Evolutionary conservation across 2,329 filamentous ascomycete genomes (phyloP).

Genomic region (Metarhizium anisopliae): DNA sequence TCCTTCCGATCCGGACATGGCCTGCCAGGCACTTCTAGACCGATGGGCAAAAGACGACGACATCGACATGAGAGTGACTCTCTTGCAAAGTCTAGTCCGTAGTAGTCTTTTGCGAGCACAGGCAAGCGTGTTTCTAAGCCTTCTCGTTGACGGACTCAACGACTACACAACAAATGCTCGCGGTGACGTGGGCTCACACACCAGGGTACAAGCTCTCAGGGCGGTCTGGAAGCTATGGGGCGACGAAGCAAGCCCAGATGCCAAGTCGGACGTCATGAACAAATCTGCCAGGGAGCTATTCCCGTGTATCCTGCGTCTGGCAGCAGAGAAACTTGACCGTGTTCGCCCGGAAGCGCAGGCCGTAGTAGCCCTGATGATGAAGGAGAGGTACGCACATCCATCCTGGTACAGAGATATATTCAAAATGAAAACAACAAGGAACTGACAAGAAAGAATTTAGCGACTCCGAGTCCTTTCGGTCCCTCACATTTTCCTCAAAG

Average conservation of each 20-base stretch:
- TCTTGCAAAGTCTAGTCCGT: constrained; percentile 44
- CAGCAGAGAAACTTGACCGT: constrained; percentile 83
- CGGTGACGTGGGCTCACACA: constrained; percentile 83
- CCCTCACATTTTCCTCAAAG: constrained; percentile 46
- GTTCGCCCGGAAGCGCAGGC: constrained; percentile 61
- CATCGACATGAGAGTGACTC: constrained; percentile 44
- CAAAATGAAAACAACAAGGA: background rate
- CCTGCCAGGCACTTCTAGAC: constrained; percentile 35
- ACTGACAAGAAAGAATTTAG: constrained; percentile 17
- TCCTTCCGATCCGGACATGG: constrained; percentile 18
- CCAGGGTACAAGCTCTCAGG: constrained; percentile 70
- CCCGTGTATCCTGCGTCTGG: constrained; percentile 53
- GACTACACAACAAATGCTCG: constrained; percentile 87
- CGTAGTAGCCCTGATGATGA: constrained; percentile 37
- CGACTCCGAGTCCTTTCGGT: constrained; percentile 23
- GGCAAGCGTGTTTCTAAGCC: constrained; percentile 29
- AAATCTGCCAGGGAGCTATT: constrained; percentile 32
- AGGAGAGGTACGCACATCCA: constrained; percentile 31
- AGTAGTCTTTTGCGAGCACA: constrained; percentile 35
- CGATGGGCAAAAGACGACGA: constrained; percentile 44
- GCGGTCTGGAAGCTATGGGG: constrained; percentile 59
- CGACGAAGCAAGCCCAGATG: constrained; percentile 6
- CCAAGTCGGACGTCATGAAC: constrained; percentile 14
- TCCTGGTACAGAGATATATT: background rate
- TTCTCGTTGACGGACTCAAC: constrained; percentile 56